Conservation (phyloP, 2,329 filamentous ascomycete genomes). For the Ceratocystis albifundus region DNA sequence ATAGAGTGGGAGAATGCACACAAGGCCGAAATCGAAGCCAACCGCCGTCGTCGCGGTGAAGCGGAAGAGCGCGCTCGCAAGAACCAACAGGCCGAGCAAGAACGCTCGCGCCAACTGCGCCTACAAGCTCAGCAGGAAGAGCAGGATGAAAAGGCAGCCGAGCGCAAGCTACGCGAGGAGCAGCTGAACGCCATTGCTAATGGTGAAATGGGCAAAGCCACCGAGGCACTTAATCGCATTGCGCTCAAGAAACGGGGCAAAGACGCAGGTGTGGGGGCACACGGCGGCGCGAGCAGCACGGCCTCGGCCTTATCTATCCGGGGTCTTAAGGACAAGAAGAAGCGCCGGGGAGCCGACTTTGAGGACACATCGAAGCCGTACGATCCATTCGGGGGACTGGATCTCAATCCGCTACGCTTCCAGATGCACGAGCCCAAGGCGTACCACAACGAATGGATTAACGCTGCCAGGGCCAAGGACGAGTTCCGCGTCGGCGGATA, state of each 20-base stretch:
- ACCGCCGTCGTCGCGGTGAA: conserved; percentile 43
- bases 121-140: conserved; percentile 55
- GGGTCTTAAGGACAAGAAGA: conserved; percentile 48
- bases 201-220: conserved; percentile 49
- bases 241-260: conserved; percentile 64
- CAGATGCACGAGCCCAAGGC: conserved; percentile 41
- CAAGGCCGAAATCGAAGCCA: conserved; percentile 53
- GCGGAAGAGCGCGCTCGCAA: conserved; percentile 43
- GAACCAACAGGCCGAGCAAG: conserved; percentile 57
- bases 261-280: conserved; percentile 22
- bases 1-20: conserved; percentile 61
- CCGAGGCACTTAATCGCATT: conserved; percentile 47
- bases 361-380: conserved; percentile 56
- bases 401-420: conserved; percentile 58
- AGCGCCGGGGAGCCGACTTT: conserved; percentile 30
- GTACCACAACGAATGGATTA: conserved; percentile 67
- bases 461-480: conserved; percentile 52
- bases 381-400: conserved; percentile 73
- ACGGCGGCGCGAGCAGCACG: background rate
- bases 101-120: conserved; percentile 43
- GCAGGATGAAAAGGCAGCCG: conserved; percentile 54
- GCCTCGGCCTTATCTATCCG: conserved; percentile 54
- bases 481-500: conserved; percentile 70
- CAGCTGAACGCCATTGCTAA: conserved; percentile 58
- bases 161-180: conserved; percentile 53